Evolutionary conservation across 2,329 filamentous ascomycete species (phyloP), one percentile per base, ranked within the genome.

Genomic region (Ophioceras dolichostomum): DNA sequence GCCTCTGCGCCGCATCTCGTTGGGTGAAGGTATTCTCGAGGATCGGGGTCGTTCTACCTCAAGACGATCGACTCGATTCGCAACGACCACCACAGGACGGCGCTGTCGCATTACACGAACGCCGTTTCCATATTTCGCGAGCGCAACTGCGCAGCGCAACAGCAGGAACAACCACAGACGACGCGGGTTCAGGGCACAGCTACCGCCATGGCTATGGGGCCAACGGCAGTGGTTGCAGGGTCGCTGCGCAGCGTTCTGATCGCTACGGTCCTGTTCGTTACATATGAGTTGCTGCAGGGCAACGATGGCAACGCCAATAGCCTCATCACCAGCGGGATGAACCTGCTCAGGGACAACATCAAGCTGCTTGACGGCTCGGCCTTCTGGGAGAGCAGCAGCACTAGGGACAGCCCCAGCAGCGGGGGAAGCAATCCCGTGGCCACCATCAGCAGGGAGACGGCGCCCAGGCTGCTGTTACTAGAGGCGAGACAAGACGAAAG

Each of bases 221-320:
- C n/a, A n/a, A n/a, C n/a, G n/a, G 34, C 24, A 4, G n/a, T n/a
- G n/a, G n/a, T n/a, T n/a, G n/a, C n/a, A n/a, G 34, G 34, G 16
- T 38, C 42, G 13, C 39, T 44, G 22, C 26, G 44, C 7, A 41
- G 38, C 7, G 31, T 47, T 18, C 35, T 47, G 7, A 42, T 45
- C 8, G 40, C 42, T 31, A 47, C 45, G 2, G 13, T 47, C 30
- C 31, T 47, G 13, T 43, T 47, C 1, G 39, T 46, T 5, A 42
- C 42, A 3, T 47, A 43, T 17, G 45, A 47, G 34, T 40, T 47
- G 8, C 29, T 47, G 5, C 44, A 46, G 14, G 44, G 44, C 28
- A 46, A 47, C 24, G 38, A 36, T 20, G 36, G 38, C 17, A 24
- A 34, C 0, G 39, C 41, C 4, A 42, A 45, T 33, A 36, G 31